Percentiles rank a stretch among this genome's conserved stretches.
Conservation (phyloP, 23 red algal genomes). For the Cyanidioschyzon merolae region DNA sequence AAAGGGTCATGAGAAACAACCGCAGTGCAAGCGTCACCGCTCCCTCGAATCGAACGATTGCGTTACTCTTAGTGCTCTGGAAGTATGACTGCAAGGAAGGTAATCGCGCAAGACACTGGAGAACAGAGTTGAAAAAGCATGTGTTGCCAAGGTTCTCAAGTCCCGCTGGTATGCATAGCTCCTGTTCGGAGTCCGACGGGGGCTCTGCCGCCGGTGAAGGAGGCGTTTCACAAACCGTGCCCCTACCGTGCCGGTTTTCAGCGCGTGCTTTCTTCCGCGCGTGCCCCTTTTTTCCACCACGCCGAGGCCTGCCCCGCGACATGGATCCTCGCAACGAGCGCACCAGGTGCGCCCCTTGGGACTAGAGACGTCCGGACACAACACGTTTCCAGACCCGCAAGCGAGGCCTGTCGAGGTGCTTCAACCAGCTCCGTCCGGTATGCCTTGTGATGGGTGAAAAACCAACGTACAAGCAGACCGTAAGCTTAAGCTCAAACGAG, state of each 20-base stretch:
- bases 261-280: not conserved
- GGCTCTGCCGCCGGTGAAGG: no score
- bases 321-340: no score
- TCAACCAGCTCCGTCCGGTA: no score
- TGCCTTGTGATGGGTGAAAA: no score
- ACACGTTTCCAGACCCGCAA: no score
- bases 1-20: slow-evolving; percentile 34
- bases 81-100: slow-evolving; percentile 34
- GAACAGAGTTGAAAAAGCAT: slow-evolving; percentile 87
- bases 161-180: slow-evolving; percentile 40
- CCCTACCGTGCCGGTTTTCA: not conserved
- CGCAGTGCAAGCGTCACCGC: slow-evolving; percentile 45
- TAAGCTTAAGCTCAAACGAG: no score
- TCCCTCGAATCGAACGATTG: slow-evolving; percentile 20
- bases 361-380: no score
- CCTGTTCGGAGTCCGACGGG: no score
- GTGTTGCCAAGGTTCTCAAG: slow-evolving; percentile 90
- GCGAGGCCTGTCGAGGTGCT: no score
- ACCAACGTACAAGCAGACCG: no score
- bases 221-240: no score
- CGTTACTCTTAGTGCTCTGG: slow-evolving; percentile 12
- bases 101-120: slow-evolving; percentile 59
- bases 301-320: not conserved
- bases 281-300: not conserved
- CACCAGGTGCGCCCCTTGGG: no score